These are phyloP conservation scores for Odontarrhena argentea DNA, from an alignment of 345 rosid species.

Conservation along the genomic window DNA sequence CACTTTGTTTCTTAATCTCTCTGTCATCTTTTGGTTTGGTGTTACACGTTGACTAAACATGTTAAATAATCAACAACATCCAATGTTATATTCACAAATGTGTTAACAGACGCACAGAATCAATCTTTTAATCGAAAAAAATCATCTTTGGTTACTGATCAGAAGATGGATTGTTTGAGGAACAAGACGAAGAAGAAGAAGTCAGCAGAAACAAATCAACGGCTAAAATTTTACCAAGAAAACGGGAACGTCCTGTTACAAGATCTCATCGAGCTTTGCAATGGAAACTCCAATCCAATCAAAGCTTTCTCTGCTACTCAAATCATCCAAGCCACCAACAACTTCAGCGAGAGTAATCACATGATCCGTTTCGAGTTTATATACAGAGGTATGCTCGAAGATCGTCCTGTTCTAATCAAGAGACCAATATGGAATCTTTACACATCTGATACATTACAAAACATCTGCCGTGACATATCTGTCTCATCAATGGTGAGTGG, in stretches of 20 bases:
- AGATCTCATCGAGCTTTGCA: constrained; percentile 37
- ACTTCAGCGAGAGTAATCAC: constrained; percentile 27
- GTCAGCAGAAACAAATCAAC: too few relatives aligned
- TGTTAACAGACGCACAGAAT: too few relatives aligned
- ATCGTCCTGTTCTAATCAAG: constrained; percentile 37
- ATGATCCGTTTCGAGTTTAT: constrained; percentile 30
- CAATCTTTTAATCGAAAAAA: too few relatives aligned
- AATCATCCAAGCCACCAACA: constrained; percentile 35
- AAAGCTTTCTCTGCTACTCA: constrained; percentile 27
- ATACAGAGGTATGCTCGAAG: constrained; percentile 35
- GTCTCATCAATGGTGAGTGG: constrained; percentile 41
- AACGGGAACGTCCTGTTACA: constrained; percentile 33
- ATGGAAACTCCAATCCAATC: constrained; percentile 37
- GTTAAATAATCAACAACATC: too few relatives aligned
- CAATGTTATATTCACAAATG: too few relatives aligned
- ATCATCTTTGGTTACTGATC: too few relatives aligned
- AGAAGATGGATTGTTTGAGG: too few relatives aligned
- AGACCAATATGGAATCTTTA: constrained; percentile 15
- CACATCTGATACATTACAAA: constrained; percentile 34
- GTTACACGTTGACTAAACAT: too few relatives aligned
- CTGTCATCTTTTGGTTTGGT: too few relatives aligned
- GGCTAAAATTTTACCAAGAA: neutral
- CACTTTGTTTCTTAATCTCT: too few relatives aligned
- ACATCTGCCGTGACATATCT: constrained; percentile 33
- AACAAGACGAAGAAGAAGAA: too few relatives aligned